These are phyloP conservation scores for Cyclotella atomus DNA, from an alignment of 108 stramenopile genomes.

Conservation along the genomic window DNA sequence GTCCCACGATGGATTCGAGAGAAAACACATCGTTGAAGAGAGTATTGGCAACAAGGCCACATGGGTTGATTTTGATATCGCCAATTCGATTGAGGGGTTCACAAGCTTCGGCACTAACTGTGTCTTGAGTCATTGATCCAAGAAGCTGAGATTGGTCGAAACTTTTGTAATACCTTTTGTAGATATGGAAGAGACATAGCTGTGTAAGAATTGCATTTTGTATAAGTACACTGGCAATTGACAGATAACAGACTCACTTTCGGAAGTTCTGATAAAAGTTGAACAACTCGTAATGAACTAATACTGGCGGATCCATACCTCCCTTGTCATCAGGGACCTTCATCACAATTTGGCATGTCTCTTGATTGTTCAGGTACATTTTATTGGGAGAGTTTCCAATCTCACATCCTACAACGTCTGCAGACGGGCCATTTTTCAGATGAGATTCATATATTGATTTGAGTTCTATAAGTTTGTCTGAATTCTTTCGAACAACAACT, in stretches of 20 bases:
- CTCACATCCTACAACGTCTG: constrained; percentile 40
- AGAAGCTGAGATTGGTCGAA: constrained; percentile 32
- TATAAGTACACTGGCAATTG: constrained; percentile 17
- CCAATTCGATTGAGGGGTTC: constrained; percentile 67
- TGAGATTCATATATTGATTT: constrained; percentile 62
- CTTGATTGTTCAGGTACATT: constrained; percentile 44
- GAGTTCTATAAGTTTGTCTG: constrained; percentile 66
- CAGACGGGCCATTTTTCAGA: constrained; percentile 27
- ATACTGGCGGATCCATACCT: constrained; percentile 89
- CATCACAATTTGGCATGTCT: constrained; percentile 49
- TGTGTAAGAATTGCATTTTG: not conserved
- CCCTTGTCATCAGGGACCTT: constrained; percentile 26
- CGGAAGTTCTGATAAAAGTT: constrained; percentile 99
- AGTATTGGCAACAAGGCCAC: constrained; percentile 98
- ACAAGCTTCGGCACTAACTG: constrained; percentile 39
- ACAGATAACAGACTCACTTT: constrained; percentile 54
- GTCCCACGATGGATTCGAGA: constrained; percentile 43
- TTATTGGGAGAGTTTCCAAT: constrained; percentile 50
- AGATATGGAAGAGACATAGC: not conserved
- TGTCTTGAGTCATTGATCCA: constrained; percentile 26
- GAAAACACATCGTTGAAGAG: constrained; percentile 95
- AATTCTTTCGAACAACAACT: constrained; percentile 57
- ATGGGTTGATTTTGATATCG: constrained; percentile 86
- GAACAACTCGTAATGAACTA: constrained; percentile 94
- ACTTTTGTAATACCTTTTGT: constrained; percentile 16